Base-by-base conservation (phyloP, 2,329 filamentous ascomycete species). In the Gaeumannomyces tritici region DNA sequence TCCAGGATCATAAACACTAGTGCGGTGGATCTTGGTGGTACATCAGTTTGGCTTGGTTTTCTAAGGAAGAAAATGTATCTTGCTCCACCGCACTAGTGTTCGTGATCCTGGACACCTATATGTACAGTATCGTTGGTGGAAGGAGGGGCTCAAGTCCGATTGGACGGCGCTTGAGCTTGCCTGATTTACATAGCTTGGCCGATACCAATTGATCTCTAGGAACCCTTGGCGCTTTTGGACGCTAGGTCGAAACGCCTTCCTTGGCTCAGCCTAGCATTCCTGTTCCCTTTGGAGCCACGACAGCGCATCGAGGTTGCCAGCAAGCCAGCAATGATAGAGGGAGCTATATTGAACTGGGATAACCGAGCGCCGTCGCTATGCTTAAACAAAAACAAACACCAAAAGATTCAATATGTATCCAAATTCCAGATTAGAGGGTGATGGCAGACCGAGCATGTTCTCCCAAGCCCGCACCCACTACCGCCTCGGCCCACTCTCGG, bases 341-440 rank as follows among this genome's bases (percentile, higher is more conserved):
- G 9, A 6, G 24, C 24, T 26, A 15, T 27, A 24, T 15, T 56
- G 15, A 15, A 27, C n/a, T 26, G 21, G n/a, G 31, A 27, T 28
- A 57, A 47, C 15, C 24, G 35, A 57, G 33, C 60, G 59, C 62
- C 55, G 28, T 63, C 59, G 62, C 62, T 61, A 63, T 63, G 59
- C 59, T 42, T 28, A 62, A 60, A 47, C 24, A 33, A 33, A 61
- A 61, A 47, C 24, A 60, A 47, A 60, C 5, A 56, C 26, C 31
- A 27, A 58, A 51, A n/a, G 24, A 26, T 56, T 29, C 2, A 18
- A 60, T 24, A 47, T 28, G 26, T 26, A 47, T 28, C 15, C 27
- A 13, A 27, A 51, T 18, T n/a, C 28, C 21, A 8, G 27, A 54
- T 15, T 31, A 51, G 3, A n/a, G 42, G 42, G 21, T 9, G 42